Evolutionary conservation across 768 basidiomycete genomes (phyloP).

Genomic region (Pisolithus albus): DNA sequence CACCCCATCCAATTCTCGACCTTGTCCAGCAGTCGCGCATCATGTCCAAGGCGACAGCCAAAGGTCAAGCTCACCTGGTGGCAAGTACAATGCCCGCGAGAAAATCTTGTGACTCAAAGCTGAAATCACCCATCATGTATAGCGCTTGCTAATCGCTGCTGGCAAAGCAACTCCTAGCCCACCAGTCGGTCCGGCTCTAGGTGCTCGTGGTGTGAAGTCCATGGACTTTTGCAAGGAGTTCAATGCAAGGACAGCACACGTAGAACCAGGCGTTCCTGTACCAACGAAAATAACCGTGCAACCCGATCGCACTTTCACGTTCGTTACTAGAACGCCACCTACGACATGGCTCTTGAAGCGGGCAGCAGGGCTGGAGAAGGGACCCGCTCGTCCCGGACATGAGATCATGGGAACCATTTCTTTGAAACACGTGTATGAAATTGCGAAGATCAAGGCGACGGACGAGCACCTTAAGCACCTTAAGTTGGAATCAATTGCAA

Average conservation of each 20-base stretch:
- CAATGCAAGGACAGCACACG: constrained; percentile 91
- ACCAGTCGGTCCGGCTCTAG: constrained; percentile 94
- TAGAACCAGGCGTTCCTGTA: constrained; percentile 76
- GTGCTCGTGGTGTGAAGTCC: constrained; percentile 96
- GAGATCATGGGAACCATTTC: constrained; percentile 75
- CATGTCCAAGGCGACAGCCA: constrained; percentile 61
- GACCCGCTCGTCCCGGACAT: constrained; percentile 75
- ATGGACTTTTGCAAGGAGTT: constrained; percentile 99
- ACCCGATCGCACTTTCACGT: constrained; percentile 92
- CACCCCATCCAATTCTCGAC: background rate
- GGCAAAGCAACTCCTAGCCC: constrained; percentile 95
- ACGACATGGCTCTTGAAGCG: constrained; percentile 87
- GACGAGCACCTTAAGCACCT: constrained; percentile 88
- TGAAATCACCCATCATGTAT: constrained; percentile 10
- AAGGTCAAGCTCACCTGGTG: constrained; percentile 67
- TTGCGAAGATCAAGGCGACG: constrained; percentile 90
- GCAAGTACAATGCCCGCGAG: constrained; percentile 38
- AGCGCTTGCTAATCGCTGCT: constrained; percentile 85
- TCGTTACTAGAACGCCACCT: constrained; percentile 88
- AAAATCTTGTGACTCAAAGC: background rate
- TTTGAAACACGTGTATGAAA: constrained; percentile 97
- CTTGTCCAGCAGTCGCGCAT: constrained; percentile 2
- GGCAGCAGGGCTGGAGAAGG: constrained; percentile 85
- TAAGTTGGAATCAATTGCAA: constrained; percentile 79
- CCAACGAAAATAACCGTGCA: constrained; percentile 92